Conservation (phyloP, 2,329 filamentous ascomycete species). For the Phyllosticta citrichinensis region DNA sequence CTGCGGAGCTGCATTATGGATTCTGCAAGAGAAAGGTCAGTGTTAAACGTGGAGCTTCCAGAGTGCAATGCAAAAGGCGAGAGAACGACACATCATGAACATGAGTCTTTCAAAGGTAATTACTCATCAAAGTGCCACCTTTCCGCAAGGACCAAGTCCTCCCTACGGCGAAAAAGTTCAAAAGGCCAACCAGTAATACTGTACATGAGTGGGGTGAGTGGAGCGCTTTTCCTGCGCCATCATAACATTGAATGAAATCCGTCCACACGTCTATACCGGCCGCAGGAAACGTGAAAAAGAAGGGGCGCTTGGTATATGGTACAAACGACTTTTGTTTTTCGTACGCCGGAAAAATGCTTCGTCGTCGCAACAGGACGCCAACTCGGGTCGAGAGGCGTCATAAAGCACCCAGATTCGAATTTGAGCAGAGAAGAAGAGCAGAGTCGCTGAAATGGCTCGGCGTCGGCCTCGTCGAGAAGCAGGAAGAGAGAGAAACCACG, state of each 20-base stretch:
- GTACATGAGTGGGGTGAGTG: not conserved
- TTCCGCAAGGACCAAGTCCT: not conserved
- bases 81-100: not conserved
- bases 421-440: not conserved
- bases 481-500: not conserved
- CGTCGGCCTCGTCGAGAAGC: not conserved
- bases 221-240: not conserved
- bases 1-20: no score
- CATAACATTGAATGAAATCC: not conserved
- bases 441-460: not conserved
- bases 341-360: not conserved
- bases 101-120: not conserved
- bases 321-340: not conserved
- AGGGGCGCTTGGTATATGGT: not conserved
- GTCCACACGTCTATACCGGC: not conserved
- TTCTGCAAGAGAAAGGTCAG: no score
- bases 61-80: not conserved
- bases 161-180: not conserved
- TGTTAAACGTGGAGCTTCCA: not conserved
- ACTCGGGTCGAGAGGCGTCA: not conserved
- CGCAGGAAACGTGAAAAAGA: not conserved
- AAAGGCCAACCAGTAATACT: not conserved
- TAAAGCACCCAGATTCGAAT: not conserved
- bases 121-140: not conserved
- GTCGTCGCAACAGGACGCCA: not conserved